These are phyloP conservation scores for Aspergillus nanangensis DNA, from an alignment of 495 filamentous ascomycete species.

Conservation along the genomic window DNA sequence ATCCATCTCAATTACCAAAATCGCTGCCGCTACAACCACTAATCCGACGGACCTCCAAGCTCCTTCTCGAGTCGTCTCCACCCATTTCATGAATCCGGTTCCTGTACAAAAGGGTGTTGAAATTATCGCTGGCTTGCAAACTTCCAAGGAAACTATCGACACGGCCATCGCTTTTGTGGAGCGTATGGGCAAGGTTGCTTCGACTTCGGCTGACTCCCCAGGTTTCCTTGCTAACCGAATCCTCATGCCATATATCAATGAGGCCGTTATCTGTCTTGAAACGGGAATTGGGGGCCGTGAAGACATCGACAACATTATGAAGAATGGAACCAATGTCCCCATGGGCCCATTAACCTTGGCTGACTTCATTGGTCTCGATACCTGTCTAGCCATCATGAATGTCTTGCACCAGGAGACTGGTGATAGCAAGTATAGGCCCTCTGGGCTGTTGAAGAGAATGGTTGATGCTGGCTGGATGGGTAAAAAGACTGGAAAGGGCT, in stretches of 20 bases:
- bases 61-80: constrained; percentile 84
- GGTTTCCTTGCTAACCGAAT: constrained; percentile 97
- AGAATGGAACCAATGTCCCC: constrained; percentile 96
- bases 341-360: constrained; percentile 95
- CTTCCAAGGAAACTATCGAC: constrained; percentile 72
- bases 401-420: constrained; percentile 88
- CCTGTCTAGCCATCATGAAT: constrained; percentile 95
- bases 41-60: constrained; percentile 76
- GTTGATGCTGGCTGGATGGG: constrained; percentile 97
- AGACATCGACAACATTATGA: constrained; percentile 97
- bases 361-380: constrained; percentile 97
- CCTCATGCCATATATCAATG: constrained; percentile 99
- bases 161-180: constrained; percentile 83
- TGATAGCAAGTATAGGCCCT: constrained; percentile 90
- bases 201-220: constrained; percentile 80
- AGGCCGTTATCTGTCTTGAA: constrained; percentile 94
- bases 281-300: constrained; percentile 84
- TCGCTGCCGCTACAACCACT: constrained; percentile 76
- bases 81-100: constrained; percentile 99
- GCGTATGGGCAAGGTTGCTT: constrained; percentile 89
- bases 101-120: constrained; percentile 97
- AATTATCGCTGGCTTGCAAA: constrained; percentile 92
- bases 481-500: constrained; percentile 96
- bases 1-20: constrained; percentile 94
- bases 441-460: constrained; percentile 84